Conservation (phyloP, 257 asterid genomes). For the Gentiana straminea region DNA sequence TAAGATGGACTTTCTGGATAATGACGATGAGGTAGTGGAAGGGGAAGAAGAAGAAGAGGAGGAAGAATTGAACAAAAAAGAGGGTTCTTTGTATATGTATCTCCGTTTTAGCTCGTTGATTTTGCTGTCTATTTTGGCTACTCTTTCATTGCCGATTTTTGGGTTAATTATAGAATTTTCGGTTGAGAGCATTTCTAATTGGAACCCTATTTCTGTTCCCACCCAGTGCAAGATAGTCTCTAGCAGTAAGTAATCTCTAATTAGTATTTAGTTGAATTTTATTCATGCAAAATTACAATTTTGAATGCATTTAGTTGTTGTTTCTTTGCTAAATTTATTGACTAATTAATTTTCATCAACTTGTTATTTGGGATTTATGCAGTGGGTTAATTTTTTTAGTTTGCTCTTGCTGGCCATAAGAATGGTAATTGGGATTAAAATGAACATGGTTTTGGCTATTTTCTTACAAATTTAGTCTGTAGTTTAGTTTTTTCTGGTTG, state of each 20-base stretch:
- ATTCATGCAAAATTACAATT: too few species aligned
- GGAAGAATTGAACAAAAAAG: neutral
- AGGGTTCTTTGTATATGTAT: constrained; percentile 13
- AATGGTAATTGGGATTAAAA: too few species aligned
- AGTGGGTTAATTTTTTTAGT: too few species aligned
- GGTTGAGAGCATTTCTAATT: constrained; percentile 47
- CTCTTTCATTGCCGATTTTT: constrained; percentile 33
- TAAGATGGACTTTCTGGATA: constrained; percentile 8
- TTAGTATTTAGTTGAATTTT: neutral
- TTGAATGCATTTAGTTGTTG: too few species aligned
- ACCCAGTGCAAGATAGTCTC: constrained; percentile 82
- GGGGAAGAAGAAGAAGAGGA: constrained; percentile 11
- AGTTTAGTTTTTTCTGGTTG: too few species aligned
- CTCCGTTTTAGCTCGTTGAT: constrained; percentile 36
- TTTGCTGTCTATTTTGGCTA: constrained; percentile 26
- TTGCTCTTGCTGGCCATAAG: too few species aligned
- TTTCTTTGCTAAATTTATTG: too few species aligned
- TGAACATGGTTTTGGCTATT: too few species aligned
- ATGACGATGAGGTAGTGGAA: constrained; percentile 5
- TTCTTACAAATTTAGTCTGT: too few species aligned
- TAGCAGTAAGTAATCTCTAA: constrained; percentile 44
- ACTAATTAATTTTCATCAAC: too few species aligned
- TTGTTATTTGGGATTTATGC: too few species aligned
- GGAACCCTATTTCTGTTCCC: constrained; percentile 79
- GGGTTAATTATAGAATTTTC: constrained; percentile 50